Percentiles rank a stretch among this genome's conserved stretches.
Evolutionary conservation across 768 basidiomycete species (phyloP).

Genomic region (Krasilnikovozyma curviuscula): DNA sequence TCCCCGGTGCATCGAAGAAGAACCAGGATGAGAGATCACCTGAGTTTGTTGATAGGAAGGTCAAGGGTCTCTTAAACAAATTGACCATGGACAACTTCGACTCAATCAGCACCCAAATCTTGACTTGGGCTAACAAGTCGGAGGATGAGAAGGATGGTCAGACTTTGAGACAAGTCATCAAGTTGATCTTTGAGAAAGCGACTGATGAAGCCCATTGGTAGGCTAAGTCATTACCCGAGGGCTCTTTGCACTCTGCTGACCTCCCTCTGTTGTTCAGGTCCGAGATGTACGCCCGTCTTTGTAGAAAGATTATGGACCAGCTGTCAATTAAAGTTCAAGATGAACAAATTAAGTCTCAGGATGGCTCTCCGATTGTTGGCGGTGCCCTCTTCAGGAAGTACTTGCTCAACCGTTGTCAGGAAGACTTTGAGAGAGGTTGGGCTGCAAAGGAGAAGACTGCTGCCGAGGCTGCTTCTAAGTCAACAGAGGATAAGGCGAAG

Average conservation of each 20-base stretch:
- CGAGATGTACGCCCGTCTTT: conserved; percentile 91
- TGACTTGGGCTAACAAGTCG: conserved; percentile 83
- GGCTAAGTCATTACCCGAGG: no score
- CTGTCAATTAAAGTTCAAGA: conserved; percentile 76
- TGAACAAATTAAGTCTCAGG: conserved; percentile 57
- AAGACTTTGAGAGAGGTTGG: conserved; percentile 96
- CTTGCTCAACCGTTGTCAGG: conserved; percentile 85
- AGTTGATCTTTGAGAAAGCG: conserved; percentile 90
- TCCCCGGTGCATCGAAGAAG: conserved; percentile 28
- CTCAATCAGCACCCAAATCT: conserved; percentile 84
- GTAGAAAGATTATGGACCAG: conserved; percentile 86
- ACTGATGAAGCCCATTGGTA: conserved; percentile 88
- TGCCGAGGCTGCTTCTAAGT: conserved; percentile 66
- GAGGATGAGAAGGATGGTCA: conserved; percentile 80
- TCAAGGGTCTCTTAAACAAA: conserved; percentile 80
- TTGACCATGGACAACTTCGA: conserved; percentile 94
- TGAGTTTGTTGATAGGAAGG: conserved; percentile 78
- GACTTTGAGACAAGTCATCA: conserved; percentile 87
- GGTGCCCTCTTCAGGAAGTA: conserved; percentile 94
- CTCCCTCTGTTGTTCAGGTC: no score
- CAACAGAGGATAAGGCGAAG: conserved; percentile 61
- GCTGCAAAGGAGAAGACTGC: conserved; percentile 68
- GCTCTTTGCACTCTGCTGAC: no score
- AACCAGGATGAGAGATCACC: conserved; percentile 46
- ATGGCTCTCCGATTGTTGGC: conserved; percentile 77